A percentile compares a stretch with the other conserved stretches of the same genome.
These are phyloP conservation scores for Neurospora terricola DNA, from an alignment of 495 filamentous ascomycete genomes.

Conservation along the genomic window DNA sequence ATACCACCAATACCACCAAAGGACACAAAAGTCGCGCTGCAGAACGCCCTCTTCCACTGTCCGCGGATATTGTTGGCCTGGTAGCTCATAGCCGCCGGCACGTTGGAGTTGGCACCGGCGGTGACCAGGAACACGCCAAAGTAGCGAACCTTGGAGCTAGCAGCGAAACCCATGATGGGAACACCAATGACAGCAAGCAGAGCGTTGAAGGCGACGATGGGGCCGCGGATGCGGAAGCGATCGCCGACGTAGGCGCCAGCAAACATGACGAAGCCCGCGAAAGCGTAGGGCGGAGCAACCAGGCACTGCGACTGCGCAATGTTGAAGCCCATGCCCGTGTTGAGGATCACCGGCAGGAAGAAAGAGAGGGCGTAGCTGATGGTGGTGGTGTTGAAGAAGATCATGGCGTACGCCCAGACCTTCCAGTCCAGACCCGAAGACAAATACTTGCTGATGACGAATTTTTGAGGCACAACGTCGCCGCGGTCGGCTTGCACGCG, in stretches of 20 bases:
- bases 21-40: conserved; percentile 47
- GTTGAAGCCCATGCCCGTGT: conserved; percentile 46
- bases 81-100: conserved; percentile 48
- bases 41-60: conserved; percentile 57
- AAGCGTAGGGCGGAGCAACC: conserved; percentile 51
- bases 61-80: conserved; percentile 62
- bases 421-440: conserved; percentile 41
- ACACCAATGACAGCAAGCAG: conserved; percentile 37
- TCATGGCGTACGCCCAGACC: conserved; percentile 52
- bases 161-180: conserved; percentile 42
- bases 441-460: conserved; percentile 42
- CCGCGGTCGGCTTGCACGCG: conserved; percentile 50
- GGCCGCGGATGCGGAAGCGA: conserved; percentile 45
- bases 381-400: conserved; percentile 51
- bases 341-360: conserved; percentile 58
- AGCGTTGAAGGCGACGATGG: conserved; percentile 47
- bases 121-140: conserved; percentile 56
- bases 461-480: conserved; percentile 41
- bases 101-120: conserved; percentile 50
- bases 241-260: conserved; percentile 43
- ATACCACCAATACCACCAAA: conserved; percentile 56
- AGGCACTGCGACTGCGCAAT: conserved; percentile 50
- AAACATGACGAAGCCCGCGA: conserved; percentile 52
- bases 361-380: conserved; percentile 55
- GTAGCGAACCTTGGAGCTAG: conserved; percentile 42